phyloP scores from a whole-genome alignment of 352 stramenopile genomes.

The Pythium aristosporum region DNA sequence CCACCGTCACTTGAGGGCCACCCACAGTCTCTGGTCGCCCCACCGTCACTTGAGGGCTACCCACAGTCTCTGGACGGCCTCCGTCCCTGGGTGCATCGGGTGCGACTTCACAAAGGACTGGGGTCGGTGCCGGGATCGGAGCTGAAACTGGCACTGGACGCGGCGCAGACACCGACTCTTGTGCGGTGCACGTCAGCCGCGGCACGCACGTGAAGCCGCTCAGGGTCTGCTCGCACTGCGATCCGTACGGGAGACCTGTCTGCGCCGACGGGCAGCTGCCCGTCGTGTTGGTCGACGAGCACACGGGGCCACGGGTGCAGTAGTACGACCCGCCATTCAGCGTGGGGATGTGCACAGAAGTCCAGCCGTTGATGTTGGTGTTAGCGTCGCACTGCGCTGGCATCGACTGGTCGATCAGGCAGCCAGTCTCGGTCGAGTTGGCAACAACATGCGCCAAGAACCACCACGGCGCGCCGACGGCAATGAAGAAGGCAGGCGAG shows the following conservation, averaged over 20 bases:
- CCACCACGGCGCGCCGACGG: slow-evolving; percentile 8
- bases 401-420: slow-evolving; percentile 8
- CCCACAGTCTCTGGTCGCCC: too few species aligned
- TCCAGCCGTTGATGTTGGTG: slow-evolving; percentile 1
- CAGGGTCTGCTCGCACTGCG: slow-evolving; percentile 5
- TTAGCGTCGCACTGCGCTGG: slow-evolving; percentile 4
- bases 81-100: neutral
- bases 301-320: slow-evolving; percentile 9
- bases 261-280: slow-evolving; percentile 16
- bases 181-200: neutral
- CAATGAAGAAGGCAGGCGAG: slow-evolving; percentile 16
- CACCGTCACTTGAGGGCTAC: too few species aligned
- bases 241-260: slow-evolving; percentile 4
- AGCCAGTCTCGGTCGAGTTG: neutral
- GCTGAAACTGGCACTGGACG: neutral
- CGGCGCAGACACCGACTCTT: neutral
- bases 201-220: slow-evolving; percentile 16
- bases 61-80: too few species aligned
- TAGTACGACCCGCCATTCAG: neutral
- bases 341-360: slow-evolving; percentile 5
- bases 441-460: slow-evolving; percentile 1
- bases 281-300: neutral
- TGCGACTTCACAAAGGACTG: slow-evolving; percentile 7
- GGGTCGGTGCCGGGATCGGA: neutral
- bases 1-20: neutral